phyloP scores from a whole-genome alignment of 306 rosid species.

The Vigna reflexopilosa region DNA sequence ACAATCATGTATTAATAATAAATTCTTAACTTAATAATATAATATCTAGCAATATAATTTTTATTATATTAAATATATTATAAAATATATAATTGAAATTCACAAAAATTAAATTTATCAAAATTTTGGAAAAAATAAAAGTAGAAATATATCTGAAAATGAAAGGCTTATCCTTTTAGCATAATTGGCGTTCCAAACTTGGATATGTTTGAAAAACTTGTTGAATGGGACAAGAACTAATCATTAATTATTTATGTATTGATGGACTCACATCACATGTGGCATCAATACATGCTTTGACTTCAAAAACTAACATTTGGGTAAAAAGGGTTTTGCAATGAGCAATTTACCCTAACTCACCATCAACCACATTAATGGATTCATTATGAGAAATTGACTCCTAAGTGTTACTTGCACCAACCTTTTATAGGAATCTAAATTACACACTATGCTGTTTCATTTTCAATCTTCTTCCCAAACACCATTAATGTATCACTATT shows the following conservation, averaged over 20 bases:
- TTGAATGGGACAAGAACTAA: constrained; percentile 36
- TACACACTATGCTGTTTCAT: not conserved
- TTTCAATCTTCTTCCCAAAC: not conserved
- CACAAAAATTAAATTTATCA: too few relatives aligned
- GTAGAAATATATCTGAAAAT: too few relatives aligned
- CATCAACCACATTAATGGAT: not conserved
- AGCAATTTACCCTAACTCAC: constrained; percentile 23
- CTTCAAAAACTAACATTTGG: constrained; percentile 25
- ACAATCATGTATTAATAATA: too few relatives aligned
- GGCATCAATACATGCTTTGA: constrained; percentile 41
- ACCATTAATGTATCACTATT: constrained; percentile 1
- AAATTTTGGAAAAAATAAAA: too few relatives aligned
- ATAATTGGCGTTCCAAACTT: constrained; percentile 1
- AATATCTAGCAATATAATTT: too few relatives aligned
- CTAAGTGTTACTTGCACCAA: constrained; percentile 33
- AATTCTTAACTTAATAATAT: too few relatives aligned
- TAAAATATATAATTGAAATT: too few relatives aligned
- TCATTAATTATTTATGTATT: constrained; percentile 31
- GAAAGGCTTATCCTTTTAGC: not conserved
- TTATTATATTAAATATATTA: too few relatives aligned
- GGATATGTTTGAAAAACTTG: constrained; percentile 44
- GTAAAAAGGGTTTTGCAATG: constrained; percentile 4
- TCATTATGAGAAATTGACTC: constrained; percentile 43
- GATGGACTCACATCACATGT: constrained; percentile 44
- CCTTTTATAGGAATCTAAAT: constrained; percentile 32